Conservation (phyloP, 192 early-diverging fungal genomes). For the Diversispora eburnea region DNA sequence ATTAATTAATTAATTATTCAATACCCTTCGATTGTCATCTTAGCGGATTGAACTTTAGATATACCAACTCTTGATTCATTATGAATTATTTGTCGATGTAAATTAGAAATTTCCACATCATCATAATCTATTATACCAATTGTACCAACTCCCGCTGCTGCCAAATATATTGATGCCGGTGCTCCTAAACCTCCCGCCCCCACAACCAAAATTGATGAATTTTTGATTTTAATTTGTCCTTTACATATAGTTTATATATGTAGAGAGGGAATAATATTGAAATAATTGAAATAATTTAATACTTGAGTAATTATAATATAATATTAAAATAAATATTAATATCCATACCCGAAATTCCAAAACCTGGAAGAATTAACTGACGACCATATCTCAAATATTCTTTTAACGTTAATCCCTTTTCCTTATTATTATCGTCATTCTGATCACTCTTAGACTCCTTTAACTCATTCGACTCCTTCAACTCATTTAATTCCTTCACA, state of each 20-base stretch:
- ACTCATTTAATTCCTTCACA: neutral
- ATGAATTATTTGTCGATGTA: conserved; percentile 95
- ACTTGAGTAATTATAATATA: neutral
- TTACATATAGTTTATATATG: neutral
- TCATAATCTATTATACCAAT: conserved; percentile 95
- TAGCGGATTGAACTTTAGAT: conserved; percentile 79
- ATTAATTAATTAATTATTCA: conserved; percentile 13
- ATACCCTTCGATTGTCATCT: conserved; percentile 50
- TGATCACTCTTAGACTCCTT: neutral
- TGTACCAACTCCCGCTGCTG: conserved; percentile 78
- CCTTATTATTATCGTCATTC: neutral
- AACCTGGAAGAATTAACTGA: conserved; percentile 78
- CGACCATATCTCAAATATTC: conserved; percentile 83
- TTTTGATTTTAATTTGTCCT: conserved; percentile 75
- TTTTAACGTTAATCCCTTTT: conserved; percentile 21
- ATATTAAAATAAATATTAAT: neutral
- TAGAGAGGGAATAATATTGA: neutral
- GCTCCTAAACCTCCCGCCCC: conserved; percentile 95
- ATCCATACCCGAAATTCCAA: conserved; percentile 61
- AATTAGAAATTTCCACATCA: conserved; percentile 81
- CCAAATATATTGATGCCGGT: conserved; percentile 84
- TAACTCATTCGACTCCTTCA: neutral
- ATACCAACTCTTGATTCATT: conserved; percentile 62
- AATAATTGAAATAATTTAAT: neutral
- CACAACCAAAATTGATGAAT: conserved; percentile 76